phyloP scores from a whole-genome alignment of 192 early-diverging fungal genomes.

The Mortierella claussenii region DNA sequence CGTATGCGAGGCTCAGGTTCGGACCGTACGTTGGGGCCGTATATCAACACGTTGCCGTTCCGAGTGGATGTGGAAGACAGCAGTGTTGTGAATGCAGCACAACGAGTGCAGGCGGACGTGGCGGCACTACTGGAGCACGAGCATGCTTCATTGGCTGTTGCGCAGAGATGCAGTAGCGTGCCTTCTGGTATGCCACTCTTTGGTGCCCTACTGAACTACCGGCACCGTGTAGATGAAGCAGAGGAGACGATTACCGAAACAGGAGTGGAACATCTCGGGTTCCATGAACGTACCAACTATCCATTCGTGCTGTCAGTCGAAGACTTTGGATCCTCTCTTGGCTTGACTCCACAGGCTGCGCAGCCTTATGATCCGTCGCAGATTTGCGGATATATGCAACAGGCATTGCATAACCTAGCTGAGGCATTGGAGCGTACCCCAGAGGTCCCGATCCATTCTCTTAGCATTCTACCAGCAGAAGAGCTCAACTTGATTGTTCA shows the following conservation, averaged over 20 bases:
- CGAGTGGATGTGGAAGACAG: constrained; percentile 13
- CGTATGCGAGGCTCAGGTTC: constrained; percentile 1
- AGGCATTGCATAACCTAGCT: neutral
- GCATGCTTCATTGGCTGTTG: constrained; percentile 10
- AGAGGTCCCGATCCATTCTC: neutral
- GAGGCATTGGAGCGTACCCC: neutral
- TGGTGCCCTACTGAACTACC: constrained; percentile 14
- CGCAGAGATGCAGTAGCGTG: constrained; percentile 8
- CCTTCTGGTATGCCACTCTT: constrained; percentile 4
- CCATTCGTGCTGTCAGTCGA: constrained; percentile 5
- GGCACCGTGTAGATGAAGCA: neutral
- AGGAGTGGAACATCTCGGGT: neutral
- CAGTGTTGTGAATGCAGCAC: neutral
- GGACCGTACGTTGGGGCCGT: neutral
- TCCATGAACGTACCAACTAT: constrained; percentile 14
- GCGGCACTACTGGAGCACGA: constrained; percentile 11
- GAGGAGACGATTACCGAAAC: neutral
- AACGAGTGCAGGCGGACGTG: neutral
- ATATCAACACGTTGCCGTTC: constrained; percentile 8
- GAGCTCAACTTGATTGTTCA: neutral
- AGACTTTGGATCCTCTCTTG: constrained; percentile 14
- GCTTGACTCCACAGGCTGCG: neutral
- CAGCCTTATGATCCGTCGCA: neutral
- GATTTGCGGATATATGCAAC: constrained; percentile 13
- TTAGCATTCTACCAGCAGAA: constrained; percentile 4